These are phyloP conservation scores for Xylaria sp. DNA, from an alignment of 2,329 filamentous ascomycete species.

Conservation along the genomic window DNA sequence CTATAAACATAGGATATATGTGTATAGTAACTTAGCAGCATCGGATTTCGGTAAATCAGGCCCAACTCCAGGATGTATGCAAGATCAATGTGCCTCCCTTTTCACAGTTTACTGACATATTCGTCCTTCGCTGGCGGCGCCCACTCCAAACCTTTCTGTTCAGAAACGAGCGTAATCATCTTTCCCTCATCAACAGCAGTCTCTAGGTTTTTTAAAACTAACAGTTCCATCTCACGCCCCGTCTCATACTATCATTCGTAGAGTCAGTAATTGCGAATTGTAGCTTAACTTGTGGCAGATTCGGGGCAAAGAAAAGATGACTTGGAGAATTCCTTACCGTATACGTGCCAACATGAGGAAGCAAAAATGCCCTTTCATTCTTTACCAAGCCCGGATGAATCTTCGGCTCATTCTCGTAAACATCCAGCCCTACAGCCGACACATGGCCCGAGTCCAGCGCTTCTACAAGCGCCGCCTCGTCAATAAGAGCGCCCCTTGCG, in stretches of 20 bases:
- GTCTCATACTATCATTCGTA: constrained; percentile 55
- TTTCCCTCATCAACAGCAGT: constrained; percentile 65
- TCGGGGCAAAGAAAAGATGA: no score
- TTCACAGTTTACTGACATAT: background rate
- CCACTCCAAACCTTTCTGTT: constrained; percentile 60
- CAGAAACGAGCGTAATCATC: constrained; percentile 68
- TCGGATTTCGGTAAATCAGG: background rate
- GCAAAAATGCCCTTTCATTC: constrained; percentile 68
- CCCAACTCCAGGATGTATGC: background rate
- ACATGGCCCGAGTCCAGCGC: constrained; percentile 65
- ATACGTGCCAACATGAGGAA: constrained; percentile 75
- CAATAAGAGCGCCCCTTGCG: constrained; percentile 65
- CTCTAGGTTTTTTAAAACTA: constrained; percentile 61
- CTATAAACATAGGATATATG: background rate
- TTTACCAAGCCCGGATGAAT: constrained; percentile 68
- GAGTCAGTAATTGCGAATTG: background rate
- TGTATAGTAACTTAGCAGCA: background rate
- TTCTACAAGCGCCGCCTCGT: constrained; percentile 64
- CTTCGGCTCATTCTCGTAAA: constrained; percentile 67
- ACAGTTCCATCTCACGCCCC: constrained; percentile 54
- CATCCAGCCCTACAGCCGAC: constrained; percentile 64
- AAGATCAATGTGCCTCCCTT: background rate
- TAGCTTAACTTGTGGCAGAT: no score
- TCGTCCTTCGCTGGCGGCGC: constrained; percentile 31
- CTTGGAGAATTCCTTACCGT: constrained; percentile 49